Base-by-base conservation (phyloP, 371 early-diverging fungal species). In the Apophysomyces trapeziformis region DNA sequence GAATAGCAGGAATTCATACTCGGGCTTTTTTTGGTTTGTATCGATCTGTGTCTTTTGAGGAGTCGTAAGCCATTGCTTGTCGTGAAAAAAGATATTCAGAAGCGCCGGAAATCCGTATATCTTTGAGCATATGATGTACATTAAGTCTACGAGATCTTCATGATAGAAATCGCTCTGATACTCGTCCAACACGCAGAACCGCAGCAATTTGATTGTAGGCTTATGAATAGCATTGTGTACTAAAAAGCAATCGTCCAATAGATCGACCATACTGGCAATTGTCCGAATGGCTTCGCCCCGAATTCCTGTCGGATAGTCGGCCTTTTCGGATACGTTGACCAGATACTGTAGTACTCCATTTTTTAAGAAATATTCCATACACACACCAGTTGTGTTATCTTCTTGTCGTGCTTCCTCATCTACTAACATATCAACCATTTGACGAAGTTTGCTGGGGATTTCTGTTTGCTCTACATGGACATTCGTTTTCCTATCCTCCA, bases 281-380 rank as follows among this genome's bases (percentile, higher is more conserved):
- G 90, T 92, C 11, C 90, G 83, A 63, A 96, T 92, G 6, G 92
- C 86, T 68, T 93, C 93, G 18, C 92, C 90, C 57, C 94, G 87
- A 67, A 95, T 89, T n/a, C 96, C 97, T 1, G 80, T 73, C 18
- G 98, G 98, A 60, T 86, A 81, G 75, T 97, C 97, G 7, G 76
- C 74, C 45, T 82, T 82, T 60, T 93, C 92, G 1, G 95, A 87
- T 38, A 92, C 85, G 39, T 83, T 82, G 43, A 96, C 95, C 39
- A 98, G 83, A 45, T 88, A 84, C 38, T 85, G 88, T 41, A 98
- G 77, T 43, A 98, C 83, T 47, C 87, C 87, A 67, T 93, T 89
- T 67, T 91, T 93, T 66, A 98, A 83, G 61, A 96, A 89, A 59
- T 92, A 91, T 71, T 98, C 98, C 87, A 95, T 95, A 74, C 96